Conservation (phyloP, 257 asterid species). For the Capsicum pubescens region DNA sequence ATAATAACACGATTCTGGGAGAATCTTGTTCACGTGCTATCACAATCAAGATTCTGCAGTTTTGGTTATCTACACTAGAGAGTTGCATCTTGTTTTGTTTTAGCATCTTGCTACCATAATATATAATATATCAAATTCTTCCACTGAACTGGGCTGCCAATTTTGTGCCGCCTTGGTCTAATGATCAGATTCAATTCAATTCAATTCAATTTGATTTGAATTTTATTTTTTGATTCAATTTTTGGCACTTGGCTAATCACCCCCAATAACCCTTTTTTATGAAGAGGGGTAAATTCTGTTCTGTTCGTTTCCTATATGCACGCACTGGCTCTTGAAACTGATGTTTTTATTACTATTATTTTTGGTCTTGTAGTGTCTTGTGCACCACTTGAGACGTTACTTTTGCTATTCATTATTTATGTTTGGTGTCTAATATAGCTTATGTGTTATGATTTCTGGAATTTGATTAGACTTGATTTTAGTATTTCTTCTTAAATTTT, state of each 20-base stretch:
- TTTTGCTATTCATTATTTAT: background rate
- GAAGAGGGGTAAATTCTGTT: background rate
- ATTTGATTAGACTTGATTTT: background rate
- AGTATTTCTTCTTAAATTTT: background rate
- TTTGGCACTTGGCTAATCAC: background rate
- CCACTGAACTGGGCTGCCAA: background rate
- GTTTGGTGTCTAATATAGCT: background rate
- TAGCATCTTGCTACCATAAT: conserved; percentile 22
- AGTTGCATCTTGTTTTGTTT: conserved; percentile 13
- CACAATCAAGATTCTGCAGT: conserved; percentile 17
- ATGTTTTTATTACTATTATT: background rate
- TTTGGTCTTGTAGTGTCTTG: background rate
- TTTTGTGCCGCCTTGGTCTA: background rate
- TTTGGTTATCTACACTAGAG: background rate
- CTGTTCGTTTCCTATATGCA: background rate
- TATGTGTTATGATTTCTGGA: background rate
- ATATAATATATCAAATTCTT: background rate
- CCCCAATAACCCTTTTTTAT: background rate
- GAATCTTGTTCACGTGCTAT: background rate
- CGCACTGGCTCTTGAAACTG: background rate
- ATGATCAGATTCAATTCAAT: background rate
- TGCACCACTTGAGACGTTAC: background rate
- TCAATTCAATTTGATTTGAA: background rate
- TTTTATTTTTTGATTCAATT: background rate
- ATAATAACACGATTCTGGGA: background rate